Evolutionary conservation across 768 basidiomycete species (phyloP).

Genomic region (Suillus americanus): DNA sequence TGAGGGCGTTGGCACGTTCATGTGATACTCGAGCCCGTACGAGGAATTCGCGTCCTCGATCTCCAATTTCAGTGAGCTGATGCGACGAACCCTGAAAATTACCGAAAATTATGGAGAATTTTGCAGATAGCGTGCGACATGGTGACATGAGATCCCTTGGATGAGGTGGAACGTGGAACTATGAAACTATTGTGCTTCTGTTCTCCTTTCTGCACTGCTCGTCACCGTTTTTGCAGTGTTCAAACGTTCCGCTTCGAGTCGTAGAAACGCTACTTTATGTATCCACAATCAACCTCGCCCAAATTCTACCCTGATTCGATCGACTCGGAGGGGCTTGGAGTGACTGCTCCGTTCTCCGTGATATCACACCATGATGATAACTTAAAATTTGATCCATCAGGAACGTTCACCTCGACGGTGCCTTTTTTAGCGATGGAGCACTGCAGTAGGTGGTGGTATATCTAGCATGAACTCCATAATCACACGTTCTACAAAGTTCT

Average conservation of each 20-base stretch:
- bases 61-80: too few species aligned
- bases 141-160: too few species aligned
- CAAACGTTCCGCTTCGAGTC: not conserved
- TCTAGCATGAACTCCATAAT: not conserved
- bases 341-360: not conserved
- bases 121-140: too few species aligned
- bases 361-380: not conserved
- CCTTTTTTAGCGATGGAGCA: constrained; percentile 6
- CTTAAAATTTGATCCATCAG: not conserved
- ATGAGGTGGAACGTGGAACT: too few species aligned
- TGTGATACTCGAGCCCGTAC: too few species aligned
- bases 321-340: not conserved
- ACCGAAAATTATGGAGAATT: too few species aligned
- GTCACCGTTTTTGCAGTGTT: not conserved
- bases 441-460: not conserved
- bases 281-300: not conserved
- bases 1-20: too few species aligned
- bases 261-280: not conserved
- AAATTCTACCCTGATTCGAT: not conserved
- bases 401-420: not conserved
- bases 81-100: too few species aligned
- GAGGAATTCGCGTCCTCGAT: too few species aligned
- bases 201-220: too few species aligned
- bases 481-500: not conserved
- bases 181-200: too few species aligned